These are phyloP conservation scores for Calcarisporium arbuscula DNA, from an alignment of 2,329 filamentous ascomycete species.

Conservation along the genomic window DNA sequence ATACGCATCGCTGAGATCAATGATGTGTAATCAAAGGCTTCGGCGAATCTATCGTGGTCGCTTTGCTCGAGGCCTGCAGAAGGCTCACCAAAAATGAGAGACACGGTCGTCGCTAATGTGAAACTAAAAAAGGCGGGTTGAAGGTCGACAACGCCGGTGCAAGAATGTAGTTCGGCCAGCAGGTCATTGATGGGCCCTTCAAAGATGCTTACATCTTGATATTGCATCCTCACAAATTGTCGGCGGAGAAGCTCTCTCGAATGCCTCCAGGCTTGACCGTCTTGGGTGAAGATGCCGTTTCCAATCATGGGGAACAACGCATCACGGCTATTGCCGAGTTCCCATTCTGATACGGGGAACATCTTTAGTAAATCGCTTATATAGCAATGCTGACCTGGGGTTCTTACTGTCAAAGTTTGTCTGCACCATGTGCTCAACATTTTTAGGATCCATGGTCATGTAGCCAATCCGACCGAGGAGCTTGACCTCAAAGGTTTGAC, in stretches of 20 bases:
- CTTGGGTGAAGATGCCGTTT: constrained; percentile 5
- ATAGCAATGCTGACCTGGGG: background rate
- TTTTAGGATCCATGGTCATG: background rate
- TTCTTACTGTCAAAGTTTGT: background rate
- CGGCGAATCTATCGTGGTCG: background rate
- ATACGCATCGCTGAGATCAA: constrained; percentile 1
- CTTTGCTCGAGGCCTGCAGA: background rate
- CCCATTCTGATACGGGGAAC: background rate
- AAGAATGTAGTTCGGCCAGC: background rate
- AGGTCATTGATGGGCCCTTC: background rate
- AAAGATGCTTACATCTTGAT: background rate
- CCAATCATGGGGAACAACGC: constrained; percentile 1
- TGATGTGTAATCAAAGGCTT: constrained; percentile 1
- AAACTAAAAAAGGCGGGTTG: constrained; percentile 1
- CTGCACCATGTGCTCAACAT: background rate
- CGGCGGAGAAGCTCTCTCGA: constrained; percentile 5
- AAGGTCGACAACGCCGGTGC: background rate
- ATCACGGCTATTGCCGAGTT: background rate
- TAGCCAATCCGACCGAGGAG: background rate
- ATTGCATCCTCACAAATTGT: constrained; percentile 3
- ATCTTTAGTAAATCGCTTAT: background rate
- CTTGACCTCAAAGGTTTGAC: constrained; percentile 1
- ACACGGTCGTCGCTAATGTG: background rate
- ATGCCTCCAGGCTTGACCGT: constrained; percentile 5
- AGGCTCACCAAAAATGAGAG: background rate